Base-by-base conservation (phyloP, 306 rosid species). In the Vigna trinervia region DNA sequence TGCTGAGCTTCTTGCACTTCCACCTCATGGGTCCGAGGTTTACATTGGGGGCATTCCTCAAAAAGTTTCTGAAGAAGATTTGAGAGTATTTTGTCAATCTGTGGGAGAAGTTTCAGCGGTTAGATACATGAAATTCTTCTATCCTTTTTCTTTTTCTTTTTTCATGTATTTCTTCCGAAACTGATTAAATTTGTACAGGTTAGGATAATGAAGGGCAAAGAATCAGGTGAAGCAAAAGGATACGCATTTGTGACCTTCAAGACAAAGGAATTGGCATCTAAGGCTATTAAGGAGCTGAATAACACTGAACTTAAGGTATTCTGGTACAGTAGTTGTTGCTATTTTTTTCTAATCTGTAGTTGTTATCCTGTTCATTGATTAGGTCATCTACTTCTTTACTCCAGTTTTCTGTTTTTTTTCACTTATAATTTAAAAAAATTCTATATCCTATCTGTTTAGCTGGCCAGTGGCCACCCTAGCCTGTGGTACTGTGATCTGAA, bases 11-110 rank as follows among this genome's bases (percentile, higher is more conserved):
- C 94, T 89, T 89, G 86, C 90, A 0, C 91, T 90, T 80, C 97
- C 97, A 53, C 91, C 92, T 17, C 92, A 92, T 77, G 97, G 93
- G 1, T 86, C 97, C 39, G 89, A 85, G 73, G 92, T 92, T 47
- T 89, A 88, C 83, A 78, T 92, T 80, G 94, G 93, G 67, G 91
- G 92, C 64, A 80, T 92, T 86, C 88, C 93, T 74, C 85, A 52
- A 8, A 82, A 80, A 2, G 82, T 82, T 71, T 82, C 91, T 62
- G 89, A 88, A 82, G 87, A 84, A 71, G 93, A 92, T 82, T 81
- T 92, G 82, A 89, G 56, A 78, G 78, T 20, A 46, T 88, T 88
- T 75, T 92, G 97, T 83, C 82, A 79, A 72, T 80, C 91, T 54
- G 78, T 92, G 10, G 97, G 97, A 58, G 91, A 92, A 80, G 90